Evolutionary conservation across 345 rosid genomes (phyloP), one percentile per base, ranked within the genome.

Genomic region (Euclidium syriacum): DNA sequence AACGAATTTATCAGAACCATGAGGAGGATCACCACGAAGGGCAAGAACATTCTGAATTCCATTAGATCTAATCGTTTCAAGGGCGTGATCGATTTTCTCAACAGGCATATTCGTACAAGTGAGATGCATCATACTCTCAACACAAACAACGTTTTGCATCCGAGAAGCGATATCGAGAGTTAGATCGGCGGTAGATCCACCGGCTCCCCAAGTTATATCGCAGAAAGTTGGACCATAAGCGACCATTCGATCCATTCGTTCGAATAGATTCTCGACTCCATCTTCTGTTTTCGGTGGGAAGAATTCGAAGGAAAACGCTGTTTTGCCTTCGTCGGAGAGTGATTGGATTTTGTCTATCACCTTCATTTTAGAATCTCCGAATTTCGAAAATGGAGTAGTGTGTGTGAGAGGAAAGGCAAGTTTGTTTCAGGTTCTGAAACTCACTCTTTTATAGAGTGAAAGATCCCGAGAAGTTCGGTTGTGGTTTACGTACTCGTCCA

Each of bases 121-220:
- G 55, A 95, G 92, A 56, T 95, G 99, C 99, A 95, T 95, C 99
- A 95, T 90, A 19, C 94, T 79, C 86, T 95, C 97, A 0, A 95
- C 97, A 63, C 99, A 95, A 57, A 95, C 67, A n/a, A 76, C 80
- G 72, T 90, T 95, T 85, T 95, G 99, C 99, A 95, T 95, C 86
- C 68, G 71, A 51, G 87, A 85, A 49, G 96, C 96, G 73, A 95
- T 95, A 49, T 95, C 95, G 6, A 95, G 82, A 5, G 97, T 95
- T n/a, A 95, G 83, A 73, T 95, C 97, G 0, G 97, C 99, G 26
- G 99, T 90, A 65, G 99, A 79, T 18, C 99, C 99, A 7, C 99
- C 99, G 3, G 99, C 97, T 0, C 99, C 99, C 99, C 99, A 95
- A 9, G 99, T 95, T 75, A 95, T 90, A 71, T 95, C 99, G 62